Percentiles rank a stretch among this genome's conserved stretches.
These are phyloP conservation scores for Pharus latifolius DNA, from an alignment of 176 grass and related monocot genomes.

Conservation along the genomic window DNA sequence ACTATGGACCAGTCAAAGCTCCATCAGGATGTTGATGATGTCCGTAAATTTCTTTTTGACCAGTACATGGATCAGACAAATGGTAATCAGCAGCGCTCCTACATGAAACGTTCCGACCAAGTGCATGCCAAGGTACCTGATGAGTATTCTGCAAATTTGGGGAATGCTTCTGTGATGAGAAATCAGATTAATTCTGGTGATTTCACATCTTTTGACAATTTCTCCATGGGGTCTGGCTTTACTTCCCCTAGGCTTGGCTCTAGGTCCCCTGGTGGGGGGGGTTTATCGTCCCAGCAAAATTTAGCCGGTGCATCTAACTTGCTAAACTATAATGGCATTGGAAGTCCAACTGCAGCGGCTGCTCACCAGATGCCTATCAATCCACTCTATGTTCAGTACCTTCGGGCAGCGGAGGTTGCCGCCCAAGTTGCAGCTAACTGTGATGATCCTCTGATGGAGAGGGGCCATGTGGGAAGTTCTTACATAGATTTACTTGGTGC, in stretches of 20 bases:
- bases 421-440: background rate
- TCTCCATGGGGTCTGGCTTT: background rate
- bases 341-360: background rate
- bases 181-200: slow-evolving; percentile 1
- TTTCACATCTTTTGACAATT: background rate
- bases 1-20: slow-evolving; percentile 1
- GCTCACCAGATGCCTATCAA: background rate
- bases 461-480: background rate
- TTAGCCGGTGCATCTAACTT: background rate
- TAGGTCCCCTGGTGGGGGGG: background rate
- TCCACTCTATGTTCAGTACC: slow-evolving; percentile 1
- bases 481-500: background rate
- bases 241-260: background rate
- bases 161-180: background rate
- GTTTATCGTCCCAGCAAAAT: no score
- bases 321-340: background rate
- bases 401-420: background rate
- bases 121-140: background rate
- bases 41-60: background rate
- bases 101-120: background rate
- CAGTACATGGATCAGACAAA: background rate
- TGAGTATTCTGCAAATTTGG: background rate
- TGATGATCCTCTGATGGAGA: background rate
- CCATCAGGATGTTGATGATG: slow-evolving; percentile 9
- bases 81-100: background rate